phyloP scores from a whole-genome alignment of 2,329 filamentous ascomycete genomes.

The Alternaria infectoria region DNA sequence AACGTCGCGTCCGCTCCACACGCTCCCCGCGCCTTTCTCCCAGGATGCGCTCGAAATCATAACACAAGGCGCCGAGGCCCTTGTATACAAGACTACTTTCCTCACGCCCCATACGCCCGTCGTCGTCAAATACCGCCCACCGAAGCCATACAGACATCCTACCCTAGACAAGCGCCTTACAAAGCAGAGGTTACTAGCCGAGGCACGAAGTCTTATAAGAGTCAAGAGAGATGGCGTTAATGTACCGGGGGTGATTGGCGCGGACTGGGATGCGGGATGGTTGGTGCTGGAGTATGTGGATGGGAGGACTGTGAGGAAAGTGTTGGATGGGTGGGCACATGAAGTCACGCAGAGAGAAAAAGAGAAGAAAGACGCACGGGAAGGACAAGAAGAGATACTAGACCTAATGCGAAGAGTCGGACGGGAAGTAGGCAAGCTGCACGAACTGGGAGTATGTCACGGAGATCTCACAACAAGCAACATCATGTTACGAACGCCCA shows the following conservation, averaged over 20 bases:
- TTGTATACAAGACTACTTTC: constrained; percentile 87
- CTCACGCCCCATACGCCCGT: constrained; percentile 71
- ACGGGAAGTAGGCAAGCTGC: constrained; percentile 73
- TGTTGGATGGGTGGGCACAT: constrained; percentile 71
- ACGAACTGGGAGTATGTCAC: constrained; percentile 86
- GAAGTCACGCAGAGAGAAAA: constrained; percentile 20
- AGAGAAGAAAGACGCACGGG: constrained; percentile 16
- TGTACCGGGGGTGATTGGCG: constrained; percentile 80
- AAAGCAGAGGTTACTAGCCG: constrained; percentile 82
- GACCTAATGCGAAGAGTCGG: constrained; percentile 75
- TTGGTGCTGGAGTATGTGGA: constrained; percentile 58
- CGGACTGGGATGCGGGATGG: constrained; percentile 67
- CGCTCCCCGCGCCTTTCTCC: constrained; percentile 41
- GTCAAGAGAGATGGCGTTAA: constrained; percentile 78
- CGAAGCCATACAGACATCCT: constrained; percentile 91
- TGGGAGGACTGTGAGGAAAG: constrained; percentile 72
- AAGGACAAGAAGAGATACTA: constrained; percentile 36
- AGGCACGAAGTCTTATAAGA: constrained; percentile 83
- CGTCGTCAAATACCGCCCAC: constrained; percentile 88
- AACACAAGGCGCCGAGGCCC: constrained; percentile 93
- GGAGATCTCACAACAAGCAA: constrained; percentile 98
- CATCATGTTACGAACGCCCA: constrained; percentile 70
- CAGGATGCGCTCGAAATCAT: constrained; percentile 72
- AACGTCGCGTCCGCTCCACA: constrained; percentile 34
- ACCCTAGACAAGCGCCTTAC: constrained; percentile 87